Conservation (phyloP, 805 yeast genomes). For the Teunomyces kruisii region DNA sequence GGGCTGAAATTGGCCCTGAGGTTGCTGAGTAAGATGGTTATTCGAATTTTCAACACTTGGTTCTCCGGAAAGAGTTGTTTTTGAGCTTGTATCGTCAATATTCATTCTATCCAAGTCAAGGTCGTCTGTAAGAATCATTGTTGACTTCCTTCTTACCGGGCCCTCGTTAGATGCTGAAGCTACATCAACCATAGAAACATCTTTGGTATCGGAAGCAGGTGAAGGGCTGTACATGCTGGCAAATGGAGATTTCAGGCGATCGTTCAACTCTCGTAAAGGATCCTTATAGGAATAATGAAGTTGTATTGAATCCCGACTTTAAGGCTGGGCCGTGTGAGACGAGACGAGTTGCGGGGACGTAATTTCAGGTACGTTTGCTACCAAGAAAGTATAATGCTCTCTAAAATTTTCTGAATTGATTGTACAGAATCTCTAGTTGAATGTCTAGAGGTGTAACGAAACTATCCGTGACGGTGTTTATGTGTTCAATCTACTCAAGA, state of each 20-base stretch:
- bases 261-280: not conserved
- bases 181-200: constrained; percentile 44
- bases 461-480: not conserved
- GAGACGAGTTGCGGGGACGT: not conserved
- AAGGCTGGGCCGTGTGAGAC: not conserved
- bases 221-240: not conserved
- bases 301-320: not conserved
- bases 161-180: constrained; percentile 26
- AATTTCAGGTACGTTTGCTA: not conserved
- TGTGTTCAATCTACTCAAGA: not conserved
- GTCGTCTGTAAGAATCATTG: constrained; percentile 70
- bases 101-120: constrained; percentile 54
- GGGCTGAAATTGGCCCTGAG: constrained; percentile 5
- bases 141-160: constrained; percentile 61
- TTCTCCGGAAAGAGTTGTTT: constrained; percentile 6
- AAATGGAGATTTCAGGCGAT: not conserved
- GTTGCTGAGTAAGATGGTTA: constrained; percentile 6
- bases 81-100: constrained; percentile 32
- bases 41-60: not conserved
- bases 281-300: not conserved
- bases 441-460: not conserved
- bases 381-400: not conserved
- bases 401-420: not conserved
- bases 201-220: constrained; percentile 1
- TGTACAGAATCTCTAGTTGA: not conserved